Conservation (phyloP, 495 filamentous ascomycete genomes). For the Lasiosphaeria miniovina region DNA sequence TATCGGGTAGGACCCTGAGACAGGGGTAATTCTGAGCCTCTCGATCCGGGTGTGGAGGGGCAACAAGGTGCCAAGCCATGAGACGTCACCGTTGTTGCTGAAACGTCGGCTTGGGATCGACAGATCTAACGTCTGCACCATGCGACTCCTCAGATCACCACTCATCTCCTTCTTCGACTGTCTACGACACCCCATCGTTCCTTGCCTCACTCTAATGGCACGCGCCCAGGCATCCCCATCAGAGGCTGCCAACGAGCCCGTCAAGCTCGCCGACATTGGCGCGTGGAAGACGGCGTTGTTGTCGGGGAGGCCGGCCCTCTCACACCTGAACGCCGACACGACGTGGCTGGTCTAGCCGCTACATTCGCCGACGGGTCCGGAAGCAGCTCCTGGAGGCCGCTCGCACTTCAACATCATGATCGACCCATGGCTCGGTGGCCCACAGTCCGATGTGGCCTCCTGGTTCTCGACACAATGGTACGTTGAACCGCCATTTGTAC, state of each 20-base stretch:
- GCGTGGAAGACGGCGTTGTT: conserved; percentile 24
- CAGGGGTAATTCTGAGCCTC: too few species aligned
- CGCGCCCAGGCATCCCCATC: background rate
- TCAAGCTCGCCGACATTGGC: background rate
- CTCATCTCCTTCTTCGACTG: too few species aligned
- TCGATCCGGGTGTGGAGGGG: too few species aligned
- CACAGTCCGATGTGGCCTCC: conserved; percentile 49
- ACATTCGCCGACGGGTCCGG: conserved; percentile 31
- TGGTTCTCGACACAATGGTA: conserved; percentile 60
- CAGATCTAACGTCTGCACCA: too few species aligned
- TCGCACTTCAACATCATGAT: conserved; percentile 54
- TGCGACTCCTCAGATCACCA: too few species aligned
- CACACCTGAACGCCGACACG: conserved; percentile 59
- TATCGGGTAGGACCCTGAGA: too few species aligned
- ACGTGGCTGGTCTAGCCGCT: conserved; percentile 56
- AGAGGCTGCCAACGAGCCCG: background rate
- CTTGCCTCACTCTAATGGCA: background rate
- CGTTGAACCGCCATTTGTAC: conserved; percentile 41
- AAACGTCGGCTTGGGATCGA: too few species aligned
- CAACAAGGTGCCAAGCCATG: too few species aligned
- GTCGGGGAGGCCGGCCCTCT: conserved; percentile 45
- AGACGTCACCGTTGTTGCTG: too few species aligned
- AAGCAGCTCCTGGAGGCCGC: conserved; percentile 20
- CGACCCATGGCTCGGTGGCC: conserved; percentile 54
- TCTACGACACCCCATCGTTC: too few species aligned